phyloP scores from a whole-genome alignment of 2,329 filamentous ascomycete genomes.

The Alternaria longipes region DNA sequence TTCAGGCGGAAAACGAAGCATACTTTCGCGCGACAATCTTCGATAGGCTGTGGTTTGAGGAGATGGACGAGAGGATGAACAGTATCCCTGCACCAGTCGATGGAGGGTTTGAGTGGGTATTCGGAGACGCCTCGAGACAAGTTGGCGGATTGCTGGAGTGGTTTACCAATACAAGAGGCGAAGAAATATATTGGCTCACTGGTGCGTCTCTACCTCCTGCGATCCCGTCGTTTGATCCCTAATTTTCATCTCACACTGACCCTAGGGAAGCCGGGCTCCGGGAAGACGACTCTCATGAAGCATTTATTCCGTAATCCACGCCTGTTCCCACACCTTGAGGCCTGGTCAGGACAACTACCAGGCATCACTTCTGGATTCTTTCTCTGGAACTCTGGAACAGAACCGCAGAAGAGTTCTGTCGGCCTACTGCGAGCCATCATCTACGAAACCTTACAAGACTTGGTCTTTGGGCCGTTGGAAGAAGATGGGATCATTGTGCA shows the following conservation, averaged over 20 bases:
- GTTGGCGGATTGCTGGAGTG: conserved; percentile 36
- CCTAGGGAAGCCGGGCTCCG: conserved; percentile 54
- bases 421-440: conserved; percentile 40
- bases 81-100: conserved; percentile 31
- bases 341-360: conserved; percentile 40
- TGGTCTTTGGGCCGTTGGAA: conserved; percentile 43
- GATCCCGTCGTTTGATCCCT: not conserved
- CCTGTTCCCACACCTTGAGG: conserved; percentile 36
- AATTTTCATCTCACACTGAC: not conserved
- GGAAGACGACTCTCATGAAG: conserved; percentile 60
- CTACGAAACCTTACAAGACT: conserved; percentile 44
- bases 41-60: conserved; percentile 31
- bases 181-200: conserved; percentile 45
- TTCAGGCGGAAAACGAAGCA: conserved; percentile 33
- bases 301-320: conserved; percentile 42
- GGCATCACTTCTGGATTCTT: conserved; percentile 55
- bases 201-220: conserved; percentile 20
- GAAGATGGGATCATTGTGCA: conserved; percentile 36
- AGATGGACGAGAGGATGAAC: conserved; percentile 37
- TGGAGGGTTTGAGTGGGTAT: conserved; percentile 37
- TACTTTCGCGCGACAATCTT: conserved; percentile 37
- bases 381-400: conserved; percentile 55
- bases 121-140: conserved; percentile 26
- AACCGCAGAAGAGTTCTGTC: conserved; percentile 37
- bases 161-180: conserved; percentile 36